Evolutionary conservation across 2,329 filamentous ascomycete genomes (phyloP).

Genomic region (Plenodomus tracheiphilus): DNA sequence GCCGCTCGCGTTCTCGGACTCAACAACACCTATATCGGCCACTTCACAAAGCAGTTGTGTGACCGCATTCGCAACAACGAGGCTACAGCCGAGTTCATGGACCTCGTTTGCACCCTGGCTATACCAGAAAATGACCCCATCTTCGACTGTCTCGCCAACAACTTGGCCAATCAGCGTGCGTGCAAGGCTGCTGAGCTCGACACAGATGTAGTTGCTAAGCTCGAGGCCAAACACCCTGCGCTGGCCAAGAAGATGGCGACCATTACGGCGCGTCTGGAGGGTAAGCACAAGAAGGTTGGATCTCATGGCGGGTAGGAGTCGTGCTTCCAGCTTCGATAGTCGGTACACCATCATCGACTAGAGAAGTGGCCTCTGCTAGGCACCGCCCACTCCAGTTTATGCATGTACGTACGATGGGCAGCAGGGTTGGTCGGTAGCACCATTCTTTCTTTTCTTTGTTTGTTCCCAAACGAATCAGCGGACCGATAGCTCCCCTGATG

Average conservation of each 20-base stretch:
- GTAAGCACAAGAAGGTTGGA: not conserved
- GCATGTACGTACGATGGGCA: no score
- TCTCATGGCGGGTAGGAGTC: not conserved
- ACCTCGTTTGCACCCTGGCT: slow-evolving; percentile 17
- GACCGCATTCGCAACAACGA: slow-evolving; percentile 27
- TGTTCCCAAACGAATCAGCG: no score
- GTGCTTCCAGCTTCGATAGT: not conserved
- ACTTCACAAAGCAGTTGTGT: slow-evolving; percentile 36
- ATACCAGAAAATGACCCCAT: slow-evolving; percentile 30
- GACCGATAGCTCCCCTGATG: not conserved
- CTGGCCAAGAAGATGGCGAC: slow-evolving; percentile 12
- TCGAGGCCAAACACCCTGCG: slow-evolving; percentile 6
- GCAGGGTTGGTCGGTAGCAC: no score
- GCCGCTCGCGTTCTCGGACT: slow-evolving; percentile 29
- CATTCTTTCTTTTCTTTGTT: no score
- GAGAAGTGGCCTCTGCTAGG: not conserved
- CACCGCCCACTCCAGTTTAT: no score
- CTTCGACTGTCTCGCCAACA: slow-evolving; percentile 33
- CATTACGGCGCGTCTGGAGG: slow-evolving; percentile 7
- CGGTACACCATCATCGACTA: not conserved
- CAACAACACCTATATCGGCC: slow-evolving; percentile 33
- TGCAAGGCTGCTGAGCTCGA: not conserved
- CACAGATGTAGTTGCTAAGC: not conserved
- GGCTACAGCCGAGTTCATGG: slow-evolving; percentile 16
- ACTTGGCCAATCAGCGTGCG: slow-evolving; percentile 16